phyloP scores from a whole-genome alignment of 805 yeast species.

The Saccharomycopsis sp. region DNA sequence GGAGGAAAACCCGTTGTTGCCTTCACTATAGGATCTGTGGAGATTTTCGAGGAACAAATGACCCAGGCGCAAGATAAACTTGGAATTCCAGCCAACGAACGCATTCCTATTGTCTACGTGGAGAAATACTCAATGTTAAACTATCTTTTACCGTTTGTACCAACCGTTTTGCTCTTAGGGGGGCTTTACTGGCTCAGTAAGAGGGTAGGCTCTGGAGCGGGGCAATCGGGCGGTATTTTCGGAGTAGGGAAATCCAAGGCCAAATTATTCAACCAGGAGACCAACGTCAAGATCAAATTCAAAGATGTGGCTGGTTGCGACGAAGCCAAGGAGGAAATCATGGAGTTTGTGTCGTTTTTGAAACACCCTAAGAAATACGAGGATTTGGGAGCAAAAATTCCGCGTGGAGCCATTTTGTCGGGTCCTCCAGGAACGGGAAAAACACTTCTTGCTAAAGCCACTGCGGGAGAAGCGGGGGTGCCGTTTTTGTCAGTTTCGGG shows the following conservation, averaged over 20 bases:
- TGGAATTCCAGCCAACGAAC: slow-evolving; percentile 57
- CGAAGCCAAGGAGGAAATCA: slow-evolving; percentile 89
- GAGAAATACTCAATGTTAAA: slow-evolving; percentile 62
- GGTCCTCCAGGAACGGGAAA: slow-evolving; percentile 99
- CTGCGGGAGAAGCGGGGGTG: slow-evolving; percentile 95
- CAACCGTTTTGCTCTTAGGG: slow-evolving; percentile 75
- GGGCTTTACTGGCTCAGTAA: slow-evolving; percentile 47
- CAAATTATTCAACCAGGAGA: slow-evolving; percentile 73
- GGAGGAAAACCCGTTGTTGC: slow-evolving; percentile 39
- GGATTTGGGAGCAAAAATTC: slow-evolving; percentile 85
- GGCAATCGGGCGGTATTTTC: slow-evolving; percentile 59
- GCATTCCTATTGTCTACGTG: slow-evolving; percentile 71
- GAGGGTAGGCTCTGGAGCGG: slow-evolving; percentile 36
- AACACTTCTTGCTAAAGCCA: slow-evolving; percentile 85
- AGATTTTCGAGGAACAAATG: slow-evolving; percentile 77
- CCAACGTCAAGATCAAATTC: slow-evolving; percentile 74
- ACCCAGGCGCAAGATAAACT: slow-evolving; percentile 63
- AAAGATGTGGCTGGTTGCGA: slow-evolving; percentile 93
- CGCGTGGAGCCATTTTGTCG: slow-evolving; percentile 88
- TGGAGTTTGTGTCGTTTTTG: slow-evolving; percentile 89
- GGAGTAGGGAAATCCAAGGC: slow-evolving; percentile 76
- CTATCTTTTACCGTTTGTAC: slow-evolving; percentile 63
- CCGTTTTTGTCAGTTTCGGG: slow-evolving; percentile 90
- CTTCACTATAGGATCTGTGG: slow-evolving; percentile 86
- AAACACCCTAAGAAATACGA: slow-evolving; percentile 83